Base-by-base conservation (phyloP, 169 alveolate species). In the Plasmodium cynomolgi region DNA sequence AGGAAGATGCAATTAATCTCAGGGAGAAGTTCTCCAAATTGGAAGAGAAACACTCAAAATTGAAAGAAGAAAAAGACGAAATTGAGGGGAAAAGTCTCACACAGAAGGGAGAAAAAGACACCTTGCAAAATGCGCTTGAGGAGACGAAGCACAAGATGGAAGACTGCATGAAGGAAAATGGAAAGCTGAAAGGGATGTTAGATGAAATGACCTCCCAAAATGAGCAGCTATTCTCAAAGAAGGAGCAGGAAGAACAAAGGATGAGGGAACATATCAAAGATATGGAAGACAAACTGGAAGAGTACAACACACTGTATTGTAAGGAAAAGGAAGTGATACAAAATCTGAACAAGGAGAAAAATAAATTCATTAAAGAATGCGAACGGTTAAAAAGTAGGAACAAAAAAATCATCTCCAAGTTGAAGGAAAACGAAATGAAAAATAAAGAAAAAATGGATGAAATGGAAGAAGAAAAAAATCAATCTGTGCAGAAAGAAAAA, bases 301-400 rank as follows among this genome's bases (percentile, higher is more conserved):
- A 88, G 33, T 20, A 34, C 13, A 88, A 23, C 23, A 68, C 41
- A 17, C 23, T 88, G 26, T 88, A 88, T 58, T 20, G 31, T 17
- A 88, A 88, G 68, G 91, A 88, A 80, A 88, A 88, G 37, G 90
- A 79, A 79, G 90, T 81, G n/a, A 88, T 88, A 62, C 84, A 88
- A 58, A 77, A 79, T 23, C 20, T 88, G 47, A 88, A 15, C 44
- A 33, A 88, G 41, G 94, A 73, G 33, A 88, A 88, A 88, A 80
- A 88, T 37, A 77, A 88, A 31, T 58, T 88, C 47, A 79, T 88
- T 68, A 79, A 88, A 79, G 94, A 88, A 81, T 88, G 74, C 81
- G 90, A 80, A 26, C 39, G 71, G 82, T 62, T 88, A n/a, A 88
- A 88, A 79, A 79, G 47, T 79, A 88, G 81, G 50, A 79, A 88